Evolutionary conservation across 1,139 yeast genomes (phyloP).

Genomic region (Candida tropicalis): DNA sequence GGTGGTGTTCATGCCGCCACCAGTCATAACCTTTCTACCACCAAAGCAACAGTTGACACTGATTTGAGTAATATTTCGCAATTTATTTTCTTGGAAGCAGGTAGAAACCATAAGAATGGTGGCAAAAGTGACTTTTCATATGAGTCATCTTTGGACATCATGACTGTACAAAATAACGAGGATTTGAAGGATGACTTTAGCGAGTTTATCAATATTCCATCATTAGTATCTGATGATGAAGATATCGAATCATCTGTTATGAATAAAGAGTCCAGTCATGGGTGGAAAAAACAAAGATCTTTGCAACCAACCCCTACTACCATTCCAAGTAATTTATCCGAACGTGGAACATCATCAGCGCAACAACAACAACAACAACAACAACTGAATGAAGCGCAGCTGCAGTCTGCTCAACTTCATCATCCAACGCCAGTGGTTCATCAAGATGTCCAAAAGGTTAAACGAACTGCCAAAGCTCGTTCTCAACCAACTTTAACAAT

Average conservation of each 20-base stretch:
- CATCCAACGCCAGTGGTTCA: constrained; percentile 5
- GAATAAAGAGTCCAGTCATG: constrained; percentile 12
- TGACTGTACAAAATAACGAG: constrained; percentile 17
- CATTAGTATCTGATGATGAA: constrained; percentile 14
- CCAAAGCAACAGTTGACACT: constrained; percentile 7
- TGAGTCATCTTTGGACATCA: constrained; percentile 18
- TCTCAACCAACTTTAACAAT: constrained; percentile 9
- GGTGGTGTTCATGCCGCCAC: constrained; percentile 5
- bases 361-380: constrained; percentile 7
- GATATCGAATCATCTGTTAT: constrained; percentile 15
- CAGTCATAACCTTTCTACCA: neutral
- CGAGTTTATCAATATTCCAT: constrained; percentile 17
- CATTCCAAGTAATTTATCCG: constrained; percentile 9
- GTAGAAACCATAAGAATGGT: constrained; percentile 9
- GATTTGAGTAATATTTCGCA: constrained; percentile 12
- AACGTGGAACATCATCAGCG: neutral
- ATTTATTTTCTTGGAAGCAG: constrained; percentile 13
- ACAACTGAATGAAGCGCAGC: constrained; percentile 3
- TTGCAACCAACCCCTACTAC: constrained; percentile 17
- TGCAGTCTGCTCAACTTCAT: constrained; percentile 2
- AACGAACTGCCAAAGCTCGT: neutral
- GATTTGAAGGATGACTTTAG: constrained; percentile 14
- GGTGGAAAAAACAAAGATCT: constrained; percentile 14
- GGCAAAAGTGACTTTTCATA: constrained; percentile 7
- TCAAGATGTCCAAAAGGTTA: constrained; percentile 4